phyloP scores from a whole-genome alignment of 306 rosid species.

The Inga laurina region DNA sequence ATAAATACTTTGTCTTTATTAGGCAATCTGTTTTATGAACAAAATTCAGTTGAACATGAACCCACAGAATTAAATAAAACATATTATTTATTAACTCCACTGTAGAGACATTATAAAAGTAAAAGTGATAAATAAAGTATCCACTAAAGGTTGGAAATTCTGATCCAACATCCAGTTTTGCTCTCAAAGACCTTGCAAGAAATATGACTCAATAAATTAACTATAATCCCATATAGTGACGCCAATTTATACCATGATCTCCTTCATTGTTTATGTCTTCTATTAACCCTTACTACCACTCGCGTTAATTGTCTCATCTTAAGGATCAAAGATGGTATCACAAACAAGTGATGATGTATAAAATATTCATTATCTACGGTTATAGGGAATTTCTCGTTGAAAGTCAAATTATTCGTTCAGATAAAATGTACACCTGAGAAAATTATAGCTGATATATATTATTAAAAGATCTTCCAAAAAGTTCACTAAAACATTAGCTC shows the following conservation, averaged over 20 bases:
- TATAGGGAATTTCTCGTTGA: neutral
- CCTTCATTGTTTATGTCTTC: conserved; percentile 22
- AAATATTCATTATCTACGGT: neutral
- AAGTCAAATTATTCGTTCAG: conserved; percentile 1
- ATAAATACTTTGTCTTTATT: neutral
- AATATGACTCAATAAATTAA: conserved; percentile 15
- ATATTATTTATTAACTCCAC: neutral
- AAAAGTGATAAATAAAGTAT: conserved; percentile 17
- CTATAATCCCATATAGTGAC: conserved; percentile 22
- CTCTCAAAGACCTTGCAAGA: neutral
- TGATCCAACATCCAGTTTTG: conserved; percentile 16
- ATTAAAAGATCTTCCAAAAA: conserved; percentile 7
- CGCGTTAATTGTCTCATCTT: conserved; percentile 22
- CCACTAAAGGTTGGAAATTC: conserved; percentile 17
- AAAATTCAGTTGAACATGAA: neutral
- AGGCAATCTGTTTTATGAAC: neutral
- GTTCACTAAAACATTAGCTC: conserved; percentile 30
- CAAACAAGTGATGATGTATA: conserved; percentile 1
- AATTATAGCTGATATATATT: neutral
- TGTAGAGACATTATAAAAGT: neutral
- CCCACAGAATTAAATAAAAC: neutral
- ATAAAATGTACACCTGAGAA: conserved; percentile 12
- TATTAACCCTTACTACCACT: neutral
- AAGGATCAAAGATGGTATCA: neutral
- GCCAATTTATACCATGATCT: conserved; percentile 29